Evolutionary conservation across 768 basidiomycete species (phyloP).

Genomic region (Termitomyces sp.): DNA sequence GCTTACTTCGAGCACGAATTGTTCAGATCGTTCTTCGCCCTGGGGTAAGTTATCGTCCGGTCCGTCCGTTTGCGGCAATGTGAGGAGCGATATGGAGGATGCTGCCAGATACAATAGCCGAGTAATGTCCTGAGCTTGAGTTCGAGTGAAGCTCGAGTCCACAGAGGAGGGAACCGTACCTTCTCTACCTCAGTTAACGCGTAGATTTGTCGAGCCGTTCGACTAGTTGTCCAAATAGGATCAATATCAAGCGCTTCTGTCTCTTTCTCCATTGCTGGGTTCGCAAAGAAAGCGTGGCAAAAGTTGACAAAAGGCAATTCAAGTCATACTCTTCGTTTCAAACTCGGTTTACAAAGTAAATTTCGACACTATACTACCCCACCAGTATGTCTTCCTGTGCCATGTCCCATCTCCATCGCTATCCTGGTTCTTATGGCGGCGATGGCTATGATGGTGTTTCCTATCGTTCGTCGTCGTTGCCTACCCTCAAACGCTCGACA

Average conservation of each 20-base stretch:
- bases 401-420: slow-evolving; percentile 7
- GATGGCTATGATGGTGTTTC: slow-evolving; percentile 10
- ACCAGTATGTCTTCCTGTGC: background rate
- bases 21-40: slow-evolving; percentile 80
- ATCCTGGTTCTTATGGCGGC: slow-evolving; percentile 12
- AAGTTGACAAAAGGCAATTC: background rate
- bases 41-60: slow-evolving; percentile 66
- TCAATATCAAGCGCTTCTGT: slow-evolving; percentile 48
- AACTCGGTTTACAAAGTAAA: background rate
- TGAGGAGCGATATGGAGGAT: slow-evolving; percentile 72
- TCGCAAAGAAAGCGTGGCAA: slow-evolving; percentile 5
- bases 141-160: background rate
- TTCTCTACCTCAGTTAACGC: slow-evolving; percentile 79
- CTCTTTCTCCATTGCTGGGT: slow-evolving; percentile 26
- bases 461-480: slow-evolving; percentile 26
- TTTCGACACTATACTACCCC: background rate
- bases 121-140: slow-evolving; percentile 62
- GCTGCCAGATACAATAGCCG: slow-evolving; percentile 71
- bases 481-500: slow-evolving; percentile 43
- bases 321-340: background rate
- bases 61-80: slow-evolving; percentile 77
- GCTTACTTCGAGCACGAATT: slow-evolving; percentile 80
- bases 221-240: slow-evolving; percentile 77
- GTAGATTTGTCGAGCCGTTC: slow-evolving; percentile 78
- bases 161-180: slow-evolving; percentile 28